Base-by-base conservation (phyloP, 805 yeast genomes). In the Zygosaccharomyces siamensis region DNA sequence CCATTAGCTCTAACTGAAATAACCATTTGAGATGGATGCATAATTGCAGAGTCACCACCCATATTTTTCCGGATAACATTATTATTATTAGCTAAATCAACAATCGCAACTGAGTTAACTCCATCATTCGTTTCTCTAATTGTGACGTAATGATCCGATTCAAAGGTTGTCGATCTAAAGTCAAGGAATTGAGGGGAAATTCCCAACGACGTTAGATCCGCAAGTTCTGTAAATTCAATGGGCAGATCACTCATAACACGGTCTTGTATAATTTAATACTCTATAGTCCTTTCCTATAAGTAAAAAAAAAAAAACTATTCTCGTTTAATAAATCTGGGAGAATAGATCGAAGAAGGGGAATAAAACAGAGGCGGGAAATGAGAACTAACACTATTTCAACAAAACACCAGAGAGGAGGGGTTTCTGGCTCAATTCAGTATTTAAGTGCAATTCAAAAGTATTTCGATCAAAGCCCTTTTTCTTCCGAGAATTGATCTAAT, bases 31-130 rank as follows among this genome's bases (percentile, higher is more conserved):
- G 72, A 64, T 30, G 99, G 98, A 69, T 89, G 95, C 93, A 93
- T 83, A 65, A 93, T 93, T 44, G 97, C 98, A 54, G 89, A 86
- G 71, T 93, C 99, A 39, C 99, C 99, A 48, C 87, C 79, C 96
- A 93, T 93, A 68, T 87, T 86, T 71, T 93, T 92, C 64, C 95
- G 83, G 20, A 86, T 84, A 52, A 90, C 81, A 59, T 80, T 78
- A 70, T 87, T 87, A 72, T 81, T 81, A 64, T 86, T 82, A 55
- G 80, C 76, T 62, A 93, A 76, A 65, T 93, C 95, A 54, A 93
- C 80, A 61, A 93, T 93, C 39, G 96, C 96, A 46, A 95, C 98
- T n/a, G 93, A 78, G 70, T 89, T 90, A 52, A 92, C 83, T 40
- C 80, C 77, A 44, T 70, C 70, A 45, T 64, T 61, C 28, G 79